Conservation (phyloP, 371 early-diverging fungal genomes). For the Batkoa obscura region DNA sequence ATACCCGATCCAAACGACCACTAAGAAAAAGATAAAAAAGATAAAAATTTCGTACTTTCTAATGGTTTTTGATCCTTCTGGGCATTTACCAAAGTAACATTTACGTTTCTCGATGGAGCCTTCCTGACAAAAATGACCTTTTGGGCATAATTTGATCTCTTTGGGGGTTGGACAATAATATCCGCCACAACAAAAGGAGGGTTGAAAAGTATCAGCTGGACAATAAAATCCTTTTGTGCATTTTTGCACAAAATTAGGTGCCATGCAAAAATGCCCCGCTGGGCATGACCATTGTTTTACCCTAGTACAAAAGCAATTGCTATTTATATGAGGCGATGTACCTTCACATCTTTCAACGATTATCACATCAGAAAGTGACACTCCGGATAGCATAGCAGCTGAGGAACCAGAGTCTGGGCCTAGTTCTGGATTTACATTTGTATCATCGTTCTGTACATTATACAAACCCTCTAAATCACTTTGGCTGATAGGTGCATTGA, state of each 20-base stretch:
- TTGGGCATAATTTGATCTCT: constrained; percentile 15
- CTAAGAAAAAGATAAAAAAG: constrained; percentile 1
- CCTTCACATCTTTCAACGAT: neutral
- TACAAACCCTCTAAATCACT: neutral
- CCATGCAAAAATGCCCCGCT: constrained; percentile 8
- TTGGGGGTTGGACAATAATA: constrained; percentile 20
- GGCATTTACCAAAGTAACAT: constrained; percentile 6
- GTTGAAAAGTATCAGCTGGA: constrained; percentile 23
- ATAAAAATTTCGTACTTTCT: constrained; percentile 5
- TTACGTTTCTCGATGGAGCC: neutral
- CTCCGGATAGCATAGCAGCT: neutral
- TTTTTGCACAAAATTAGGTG: neutral
- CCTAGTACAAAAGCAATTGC: neutral
- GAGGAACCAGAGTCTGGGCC: neutral
- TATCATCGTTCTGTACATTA: neutral
- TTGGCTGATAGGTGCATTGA: neutral
- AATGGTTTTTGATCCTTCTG: neutral
- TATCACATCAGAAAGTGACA: neutral
- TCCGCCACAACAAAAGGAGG: constrained; percentile 23
- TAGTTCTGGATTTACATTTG: neutral
- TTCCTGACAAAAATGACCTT: constrained; percentile 16
- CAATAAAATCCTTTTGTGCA: constrained; percentile 16
- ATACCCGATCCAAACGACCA: constrained; percentile 1
- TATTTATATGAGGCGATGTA: neutral
- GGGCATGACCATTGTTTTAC: neutral